Conservation (phyloP, 768 basidiomycete species). For the Crassisporium funariophilum region DNA sequence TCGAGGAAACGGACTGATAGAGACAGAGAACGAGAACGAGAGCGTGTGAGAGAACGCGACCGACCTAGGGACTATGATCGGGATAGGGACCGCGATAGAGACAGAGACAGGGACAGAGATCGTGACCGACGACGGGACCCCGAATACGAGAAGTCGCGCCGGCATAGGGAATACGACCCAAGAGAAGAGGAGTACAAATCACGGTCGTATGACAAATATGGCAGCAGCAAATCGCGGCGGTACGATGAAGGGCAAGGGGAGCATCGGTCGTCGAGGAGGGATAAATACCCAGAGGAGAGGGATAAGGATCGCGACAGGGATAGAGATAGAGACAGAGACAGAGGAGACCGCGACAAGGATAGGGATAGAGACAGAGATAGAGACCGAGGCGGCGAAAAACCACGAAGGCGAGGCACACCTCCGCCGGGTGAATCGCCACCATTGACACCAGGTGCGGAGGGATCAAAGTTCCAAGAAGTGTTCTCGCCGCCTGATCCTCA, state of each 20-base stretch:
- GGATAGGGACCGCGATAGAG: conserved; percentile 14
- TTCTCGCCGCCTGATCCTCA: conserved; percentile 26
- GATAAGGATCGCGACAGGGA: conserved; percentile 17
- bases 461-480: conserved; percentile 30
- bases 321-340: conserved; percentile 16
- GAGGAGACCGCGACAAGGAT: conserved; percentile 16
- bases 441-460: conserved; percentile 10
- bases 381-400: conserved; percentile 11
- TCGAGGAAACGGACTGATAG: too few relatives aligned
- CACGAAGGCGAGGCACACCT: background rate
- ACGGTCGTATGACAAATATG: too few relatives aligned
- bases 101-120: background rate
- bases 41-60: conserved; percentile 12
- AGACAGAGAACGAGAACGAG: conserved; percentile 11
- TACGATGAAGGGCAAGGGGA: too few relatives aligned
- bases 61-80: conserved; percentile 16
- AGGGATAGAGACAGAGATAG: conserved; percentile 17
- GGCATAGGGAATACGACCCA: conserved; percentile 17
- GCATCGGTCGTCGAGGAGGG: too few relatives aligned
- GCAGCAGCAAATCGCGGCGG: too few relatives aligned
- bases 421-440: conserved; percentile 1
- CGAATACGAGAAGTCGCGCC: background rate
- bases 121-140: background rate
- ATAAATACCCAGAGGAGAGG: conserved; percentile 4
- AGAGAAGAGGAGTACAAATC: conserved; percentile 15